phyloP scores from a whole-genome alignment of 2,329 filamentous ascomycete genomes.

The Zasmidium angulare region DNA sequence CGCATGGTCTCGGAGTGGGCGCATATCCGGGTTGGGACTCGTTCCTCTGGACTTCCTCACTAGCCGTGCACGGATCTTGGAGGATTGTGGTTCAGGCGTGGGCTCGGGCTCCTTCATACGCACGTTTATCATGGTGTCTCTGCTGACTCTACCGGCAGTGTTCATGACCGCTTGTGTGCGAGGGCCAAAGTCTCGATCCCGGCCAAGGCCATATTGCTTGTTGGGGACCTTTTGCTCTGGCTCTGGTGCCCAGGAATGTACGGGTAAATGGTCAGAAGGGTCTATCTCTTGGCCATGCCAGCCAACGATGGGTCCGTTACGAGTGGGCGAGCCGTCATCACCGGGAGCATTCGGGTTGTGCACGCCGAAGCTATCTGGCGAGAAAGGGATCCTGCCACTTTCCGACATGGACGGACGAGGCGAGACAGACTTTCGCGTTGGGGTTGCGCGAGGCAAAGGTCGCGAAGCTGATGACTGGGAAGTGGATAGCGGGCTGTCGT shows the following conservation, averaged over 20 bases:
- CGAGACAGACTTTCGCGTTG: slow-evolving; percentile 70
- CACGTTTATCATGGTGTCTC: slow-evolving; percentile 36
- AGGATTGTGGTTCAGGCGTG: slow-evolving; percentile 30
- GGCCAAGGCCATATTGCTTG: slow-evolving; percentile 36
- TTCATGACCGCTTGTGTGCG: slow-evolving; percentile 19
- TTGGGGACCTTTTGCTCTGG: slow-evolving; percentile 59
- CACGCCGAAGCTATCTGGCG: slow-evolving; percentile 72
- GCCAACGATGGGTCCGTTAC: slow-evolving; percentile 68
- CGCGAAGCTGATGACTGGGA: slow-evolving; percentile 18
- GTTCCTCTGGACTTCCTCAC: slow-evolving; percentile 55
- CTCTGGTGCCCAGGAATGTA: slow-evolving; percentile 75
- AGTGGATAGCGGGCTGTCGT: slow-evolving; percentile 42
- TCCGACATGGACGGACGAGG: slow-evolving; percentile 60
- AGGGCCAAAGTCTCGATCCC: slow-evolving; percentile 36
- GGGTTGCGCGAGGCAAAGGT: slow-evolving; percentile 26
- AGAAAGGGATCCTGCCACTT: slow-evolving; percentile 65
- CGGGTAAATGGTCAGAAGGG: slow-evolving; percentile 75
- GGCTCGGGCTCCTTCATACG: slow-evolving; percentile 37
- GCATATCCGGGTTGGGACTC: slow-evolving; percentile 13
- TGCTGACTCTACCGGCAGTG: slow-evolving; percentile 23
- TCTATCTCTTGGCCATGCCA: slow-evolving; percentile 76
- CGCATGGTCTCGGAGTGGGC: slow-evolving; percentile 41
- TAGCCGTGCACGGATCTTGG: slow-evolving; percentile 54
- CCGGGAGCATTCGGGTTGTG: slow-evolving; percentile 58
- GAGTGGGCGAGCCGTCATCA: not conserved